Base-by-base conservation (phyloP, 2,329 filamentous ascomycete genomes). In the Penicillium sp. region DNA sequence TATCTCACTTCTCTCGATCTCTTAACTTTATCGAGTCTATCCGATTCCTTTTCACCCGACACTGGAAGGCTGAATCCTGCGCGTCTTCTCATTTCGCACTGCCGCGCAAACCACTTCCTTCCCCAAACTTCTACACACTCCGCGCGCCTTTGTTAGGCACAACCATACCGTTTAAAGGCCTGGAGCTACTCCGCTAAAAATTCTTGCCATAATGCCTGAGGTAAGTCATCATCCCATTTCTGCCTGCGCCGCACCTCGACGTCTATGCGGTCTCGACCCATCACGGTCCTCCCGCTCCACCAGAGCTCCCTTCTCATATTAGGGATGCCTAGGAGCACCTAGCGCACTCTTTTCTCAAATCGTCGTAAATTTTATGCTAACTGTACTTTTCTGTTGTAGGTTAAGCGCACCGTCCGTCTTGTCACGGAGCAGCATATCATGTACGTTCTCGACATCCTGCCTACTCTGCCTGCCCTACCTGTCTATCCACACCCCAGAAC, bases 401-500 rank as follows among this genome's bases (percentile, higher is more conserved):
- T 88, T 70, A 90, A 97, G 84, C 87, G 95, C 71, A 90, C 87
- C 72, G 84, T 99, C 78, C 96, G 93, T 85, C 86, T 99, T 79
- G 84, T 97, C 66, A 98, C 95, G 51, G 88, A 95, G 80, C 93
- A 98, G 78, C 85, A 87, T 73, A 85, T 92, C 77, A 90, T 92
- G 91, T 96, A 86, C 78, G 89, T 84, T 54, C 44, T 48, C 43
- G 54, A 31, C 26, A 27, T 54, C 19, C 62, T 61, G 52, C 49
- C 58, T 59, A 51, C 42, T 27, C 24, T 31, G 9, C 16, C 35
- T 21, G 10, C 42, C 37, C 37, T 31, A 19, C n/a, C 35, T 5
- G 19, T 19, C 39, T 19, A 14, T 42, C 26, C 49, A 39, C 22
- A 16, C 26, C 44, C 35, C 29, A 42, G 1, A 14, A 16, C 21